phyloP scores from a whole-genome alignment of 306 rosid genomes.

The Astragalus glycyphyllos region DNA sequence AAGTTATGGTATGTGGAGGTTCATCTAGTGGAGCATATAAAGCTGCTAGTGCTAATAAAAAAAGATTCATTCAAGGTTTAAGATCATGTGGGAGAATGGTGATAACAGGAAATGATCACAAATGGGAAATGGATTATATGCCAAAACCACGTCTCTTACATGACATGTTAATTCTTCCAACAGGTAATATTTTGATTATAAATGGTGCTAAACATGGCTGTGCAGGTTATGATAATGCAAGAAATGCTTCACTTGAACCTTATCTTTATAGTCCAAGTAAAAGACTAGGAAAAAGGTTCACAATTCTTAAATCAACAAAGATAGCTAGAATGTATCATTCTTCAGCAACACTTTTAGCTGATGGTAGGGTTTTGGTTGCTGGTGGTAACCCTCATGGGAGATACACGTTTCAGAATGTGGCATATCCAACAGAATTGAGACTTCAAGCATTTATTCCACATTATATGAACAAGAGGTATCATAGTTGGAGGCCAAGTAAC shows the following conservation, averaged over 20 bases:
- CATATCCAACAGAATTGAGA: conserved; percentile 78
- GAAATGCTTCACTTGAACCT: conserved; percentile 72
- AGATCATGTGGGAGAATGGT: conserved; percentile 86
- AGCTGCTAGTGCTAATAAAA: conserved; percentile 52
- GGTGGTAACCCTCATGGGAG: conserved; percentile 73
- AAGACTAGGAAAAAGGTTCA: conserved; percentile 60
- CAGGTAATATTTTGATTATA: conserved; percentile 66
- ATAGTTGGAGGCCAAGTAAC: conserved; percentile 55
- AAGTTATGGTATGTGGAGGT: conserved; percentile 88
- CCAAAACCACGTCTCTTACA: conserved; percentile 72
- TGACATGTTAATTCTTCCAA: conserved; percentile 83
- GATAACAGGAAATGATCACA: conserved; percentile 62
- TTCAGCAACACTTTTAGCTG: conserved; percentile 73
- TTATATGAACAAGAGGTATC: conserved; percentile 55
- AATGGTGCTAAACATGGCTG: conserved; percentile 74
- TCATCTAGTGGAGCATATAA: conserved; percentile 65
- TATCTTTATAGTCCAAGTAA: conserved; percentile 61
- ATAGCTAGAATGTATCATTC: conserved; percentile 86
- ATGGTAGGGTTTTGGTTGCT: conserved; percentile 72
- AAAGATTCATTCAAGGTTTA: conserved; percentile 59
- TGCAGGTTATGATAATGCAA: conserved; percentile 72
- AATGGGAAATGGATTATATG: conserved; percentile 85
- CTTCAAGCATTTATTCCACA: conserved; percentile 81
- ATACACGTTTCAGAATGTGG: conserved; percentile 53
- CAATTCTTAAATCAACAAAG: conserved; percentile 53